Percentiles rank a stretch among this genome's conserved stretches.
Conservation (phyloP, 306 rosid species). For the Hippophae gyantsensis region DNA sequence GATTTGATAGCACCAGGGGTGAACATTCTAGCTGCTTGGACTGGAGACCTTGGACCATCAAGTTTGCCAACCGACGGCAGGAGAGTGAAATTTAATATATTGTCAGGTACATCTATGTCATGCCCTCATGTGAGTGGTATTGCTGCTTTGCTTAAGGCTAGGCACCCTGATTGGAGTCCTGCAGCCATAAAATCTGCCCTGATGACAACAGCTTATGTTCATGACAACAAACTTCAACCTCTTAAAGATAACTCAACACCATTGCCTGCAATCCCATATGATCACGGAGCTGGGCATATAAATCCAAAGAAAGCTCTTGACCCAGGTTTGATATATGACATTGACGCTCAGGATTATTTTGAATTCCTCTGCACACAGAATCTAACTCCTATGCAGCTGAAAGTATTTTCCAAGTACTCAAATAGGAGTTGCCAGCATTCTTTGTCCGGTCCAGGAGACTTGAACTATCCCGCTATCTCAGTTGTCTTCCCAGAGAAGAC, state of each 20-base stretch:
- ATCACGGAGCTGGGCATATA: conserved; percentile 91
- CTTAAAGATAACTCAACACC: conserved; percentile 44
- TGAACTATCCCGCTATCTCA: conserved; percentile 85
- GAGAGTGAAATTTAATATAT: conserved; percentile 69
- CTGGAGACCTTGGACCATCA: conserved; percentile 61
- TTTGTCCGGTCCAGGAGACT: conserved; percentile 46
- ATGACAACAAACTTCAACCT: conserved; percentile 62
- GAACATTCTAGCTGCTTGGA: conserved; percentile 98
- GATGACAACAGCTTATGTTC: conserved; percentile 96
- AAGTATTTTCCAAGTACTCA: conserved; percentile 51
- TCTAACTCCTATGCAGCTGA: conserved; percentile 40
- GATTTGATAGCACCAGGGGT: conserved; percentile 94
- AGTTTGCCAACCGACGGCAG: conserved; percentile 56
- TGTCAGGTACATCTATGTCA: conserved; percentile 96
- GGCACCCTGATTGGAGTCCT: conserved; percentile 87
- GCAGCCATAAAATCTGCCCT: conserved; percentile 84
- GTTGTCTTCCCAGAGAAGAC: conserved; percentile 54
- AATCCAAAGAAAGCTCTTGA: conserved; percentile 76
- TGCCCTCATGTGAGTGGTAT: conserved; percentile 96
- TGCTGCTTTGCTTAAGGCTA: conserved; percentile 70
- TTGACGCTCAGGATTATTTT: conserved; percentile 69
- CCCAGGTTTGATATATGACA: conserved; percentile 82
- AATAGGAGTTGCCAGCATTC: conserved; percentile 49
- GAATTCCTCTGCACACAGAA: conserved; percentile 77
- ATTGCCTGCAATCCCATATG: conserved; percentile 47